Conservation (phyloP, 805 yeast species). For the Starmerella scarabaei region DNA sequence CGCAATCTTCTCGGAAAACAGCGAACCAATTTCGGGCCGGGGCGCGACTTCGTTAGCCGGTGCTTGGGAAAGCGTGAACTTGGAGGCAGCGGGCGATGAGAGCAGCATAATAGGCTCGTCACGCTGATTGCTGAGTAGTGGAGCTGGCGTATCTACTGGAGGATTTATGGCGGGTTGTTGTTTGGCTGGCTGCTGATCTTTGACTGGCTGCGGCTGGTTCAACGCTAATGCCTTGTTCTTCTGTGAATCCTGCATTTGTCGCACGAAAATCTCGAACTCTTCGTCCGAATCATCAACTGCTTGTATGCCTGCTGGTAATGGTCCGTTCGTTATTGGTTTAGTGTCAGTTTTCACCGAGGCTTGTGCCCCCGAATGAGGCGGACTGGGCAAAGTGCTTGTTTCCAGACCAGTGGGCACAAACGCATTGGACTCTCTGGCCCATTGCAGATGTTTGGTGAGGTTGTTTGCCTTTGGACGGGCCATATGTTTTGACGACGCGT, state of each 20-base stretch:
- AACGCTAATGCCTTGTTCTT: not conserved
- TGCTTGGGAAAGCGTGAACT: constrained; percentile 5
- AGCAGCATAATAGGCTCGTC: not conserved
- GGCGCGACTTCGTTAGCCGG: not conserved
- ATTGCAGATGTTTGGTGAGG: not conserved
- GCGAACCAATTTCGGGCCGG: constrained; percentile 17
- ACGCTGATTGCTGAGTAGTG: not conserved
- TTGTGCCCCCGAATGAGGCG: not conserved
- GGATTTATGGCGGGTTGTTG: not conserved
- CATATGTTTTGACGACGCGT: not conserved
- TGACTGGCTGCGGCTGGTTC: not conserved
- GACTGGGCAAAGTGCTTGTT: not conserved
- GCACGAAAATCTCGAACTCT: constrained; percentile 4
- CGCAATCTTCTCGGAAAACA: constrained; percentile 21
- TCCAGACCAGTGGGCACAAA: not conserved
- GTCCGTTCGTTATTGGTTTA: not conserved
- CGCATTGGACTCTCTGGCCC: not conserved
- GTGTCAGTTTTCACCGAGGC: not conserved
- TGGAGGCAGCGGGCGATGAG: not conserved
- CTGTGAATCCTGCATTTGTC: not conserved
- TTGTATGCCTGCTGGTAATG: not conserved
- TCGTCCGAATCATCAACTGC: constrained; percentile 1
- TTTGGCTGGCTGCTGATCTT: not conserved
- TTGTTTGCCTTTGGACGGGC: constrained; percentile 3
- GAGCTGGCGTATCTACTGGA: not conserved